A percentile compares a stretch with the other conserved stretches of the same genome.
These are phyloP conservation scores for Aspergillus sp. DNA, from an alignment of 2,329 filamentous ascomycete species.

Conservation along the genomic window DNA sequence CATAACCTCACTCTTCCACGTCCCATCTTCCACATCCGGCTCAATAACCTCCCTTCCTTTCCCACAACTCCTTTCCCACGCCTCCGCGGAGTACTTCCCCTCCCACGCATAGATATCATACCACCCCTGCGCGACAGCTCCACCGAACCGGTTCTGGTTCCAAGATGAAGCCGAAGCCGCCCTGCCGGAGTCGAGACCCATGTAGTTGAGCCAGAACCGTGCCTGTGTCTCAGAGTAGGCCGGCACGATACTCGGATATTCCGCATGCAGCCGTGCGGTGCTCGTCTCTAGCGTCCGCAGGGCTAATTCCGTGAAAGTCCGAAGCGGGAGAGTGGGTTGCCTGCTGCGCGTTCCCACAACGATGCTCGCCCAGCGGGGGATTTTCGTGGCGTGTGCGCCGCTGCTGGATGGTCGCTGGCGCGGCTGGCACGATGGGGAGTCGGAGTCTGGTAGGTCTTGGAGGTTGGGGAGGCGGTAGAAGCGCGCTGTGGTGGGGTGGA, in stretches of 20 bases:
- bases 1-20: slow-evolving; percentile 21
- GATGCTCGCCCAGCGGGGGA: slow-evolving; percentile 27
- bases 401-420: slow-evolving; percentile 5
- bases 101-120: slow-evolving; percentile 24
- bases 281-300: slow-evolving; percentile 26
- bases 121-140: slow-evolving; percentile 21
- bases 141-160: slow-evolving; percentile 20
- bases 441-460: slow-evolving; percentile 27
- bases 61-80: slow-evolving; percentile 17
- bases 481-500: slow-evolving; percentile 25
- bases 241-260: slow-evolving; percentile 15
- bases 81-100: slow-evolving; percentile 21
- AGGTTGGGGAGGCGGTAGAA: slow-evolving; percentile 29
- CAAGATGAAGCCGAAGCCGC: slow-evolving; percentile 2
- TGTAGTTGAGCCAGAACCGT: slow-evolving; percentile 29
- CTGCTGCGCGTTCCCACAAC: slow-evolving; percentile 19
- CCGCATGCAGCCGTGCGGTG: slow-evolving; percentile 20
- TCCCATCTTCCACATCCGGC: slow-evolving; percentile 19
- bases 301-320: slow-evolving; percentile 24
- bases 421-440: slow-evolving; percentile 21
- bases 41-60: slow-evolving; percentile 15
- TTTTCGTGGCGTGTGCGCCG: slow-evolving; percentile 23
- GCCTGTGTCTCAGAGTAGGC: slow-evolving; percentile 27
- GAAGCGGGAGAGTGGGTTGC: slow-evolving; percentile 20
- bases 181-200: slow-evolving; percentile 11